These are phyloP conservation scores for Globisporangium camurandrum DNA, from an alignment of 352 stramenopile genomes.

Conservation along the genomic window DNA sequence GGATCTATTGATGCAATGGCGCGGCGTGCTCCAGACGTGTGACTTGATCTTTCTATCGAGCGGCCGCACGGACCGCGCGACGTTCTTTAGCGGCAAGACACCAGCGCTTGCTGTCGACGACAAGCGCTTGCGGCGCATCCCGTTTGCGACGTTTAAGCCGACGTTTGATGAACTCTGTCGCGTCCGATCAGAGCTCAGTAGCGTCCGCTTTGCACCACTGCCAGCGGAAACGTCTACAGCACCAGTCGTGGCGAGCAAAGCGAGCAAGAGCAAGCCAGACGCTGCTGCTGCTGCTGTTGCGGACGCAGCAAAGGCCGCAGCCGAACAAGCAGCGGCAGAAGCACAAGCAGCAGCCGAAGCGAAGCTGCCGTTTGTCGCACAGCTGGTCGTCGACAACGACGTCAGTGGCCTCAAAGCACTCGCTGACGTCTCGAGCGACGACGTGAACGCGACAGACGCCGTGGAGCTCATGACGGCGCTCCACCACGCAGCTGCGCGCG, in stretches of 20 bases:
- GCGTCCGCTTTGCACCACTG: constrained; percentile 56
- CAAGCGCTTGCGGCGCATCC: constrained; percentile 62
- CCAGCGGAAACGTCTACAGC: constrained; percentile 14
- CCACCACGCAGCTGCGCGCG: constrained; percentile 55
- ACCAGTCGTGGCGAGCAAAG: constrained; percentile 4
- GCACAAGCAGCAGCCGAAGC: constrained; percentile 15
- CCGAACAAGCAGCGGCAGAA: not conserved
- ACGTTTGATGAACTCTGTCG: constrained; percentile 83
- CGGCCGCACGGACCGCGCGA: constrained; percentile 60
- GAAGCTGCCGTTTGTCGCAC: constrained; percentile 29
- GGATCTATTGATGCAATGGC: constrained; percentile 77
- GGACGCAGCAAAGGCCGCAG: constrained; percentile 1
- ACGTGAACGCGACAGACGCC: constrained; percentile 46
- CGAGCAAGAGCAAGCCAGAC: not conserved
- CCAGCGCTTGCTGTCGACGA: constrained; percentile 49
- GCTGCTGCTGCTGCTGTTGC: not conserved
- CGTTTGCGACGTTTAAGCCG: constrained; percentile 79
- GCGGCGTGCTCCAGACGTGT: constrained; percentile 30
- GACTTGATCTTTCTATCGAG: constrained; percentile 74
- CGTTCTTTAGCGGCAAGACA: constrained; percentile 78
- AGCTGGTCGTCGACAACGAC: constrained; percentile 28
- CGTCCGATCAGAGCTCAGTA: constrained; percentile 62
- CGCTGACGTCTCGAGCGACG: constrained; percentile 13
- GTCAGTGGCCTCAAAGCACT: constrained; percentile 30
- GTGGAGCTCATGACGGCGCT: constrained; percentile 69